Evolutionary conservation across 2,329 filamentous ascomycete species (phyloP).

Genomic region (Aspergillus sojae): DNA sequence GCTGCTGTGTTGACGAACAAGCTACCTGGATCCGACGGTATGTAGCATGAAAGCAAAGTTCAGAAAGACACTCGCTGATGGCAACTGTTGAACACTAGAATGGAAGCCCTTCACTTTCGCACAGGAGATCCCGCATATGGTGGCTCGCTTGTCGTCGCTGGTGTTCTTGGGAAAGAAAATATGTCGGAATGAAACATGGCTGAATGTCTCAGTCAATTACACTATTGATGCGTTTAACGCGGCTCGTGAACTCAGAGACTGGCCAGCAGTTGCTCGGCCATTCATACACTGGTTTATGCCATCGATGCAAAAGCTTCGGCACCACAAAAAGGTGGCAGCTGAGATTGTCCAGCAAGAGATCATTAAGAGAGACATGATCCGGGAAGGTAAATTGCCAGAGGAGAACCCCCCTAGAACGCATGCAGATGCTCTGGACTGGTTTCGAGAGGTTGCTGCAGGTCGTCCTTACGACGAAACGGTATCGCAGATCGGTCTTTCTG

Average conservation of each 20-base stretch:
- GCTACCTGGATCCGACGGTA: conserved; percentile 30
- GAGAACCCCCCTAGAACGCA: conserved; percentile 19
- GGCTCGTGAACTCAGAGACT: conserved; percentile 45
- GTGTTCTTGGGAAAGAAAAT: conserved; percentile 57
- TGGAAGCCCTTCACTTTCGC: conserved; percentile 60
- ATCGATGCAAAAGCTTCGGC: conserved; percentile 41
- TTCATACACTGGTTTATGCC: conserved; percentile 52
- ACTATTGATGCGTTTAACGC: conserved; percentile 25
- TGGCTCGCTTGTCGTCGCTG: conserved; percentile 58
- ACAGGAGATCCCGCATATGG: conserved; percentile 53
- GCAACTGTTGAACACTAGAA: conserved; percentile 33
- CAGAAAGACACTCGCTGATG: not conserved
- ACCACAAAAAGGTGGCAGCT: conserved; percentile 40
- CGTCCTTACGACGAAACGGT: conserved; percentile 19
- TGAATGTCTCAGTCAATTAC: conserved; percentile 40
- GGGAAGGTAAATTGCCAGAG: conserved; percentile 21
- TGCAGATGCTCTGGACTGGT: conserved; percentile 34
- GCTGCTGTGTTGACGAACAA: conserved; percentile 26
- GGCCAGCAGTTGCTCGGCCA: conserved; percentile 44
- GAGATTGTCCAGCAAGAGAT: conserved; percentile 36
- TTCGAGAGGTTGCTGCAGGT: conserved; percentile 20
- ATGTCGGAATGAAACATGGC: conserved; percentile 58
- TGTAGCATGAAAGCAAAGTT: not conserved
- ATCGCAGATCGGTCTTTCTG: conserved; percentile 30
- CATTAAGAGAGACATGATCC: conserved; percentile 24